Evolutionary conservation across 257 asterid genomes (phyloP).

Genomic region (Nicotiana paniculata): DNA sequence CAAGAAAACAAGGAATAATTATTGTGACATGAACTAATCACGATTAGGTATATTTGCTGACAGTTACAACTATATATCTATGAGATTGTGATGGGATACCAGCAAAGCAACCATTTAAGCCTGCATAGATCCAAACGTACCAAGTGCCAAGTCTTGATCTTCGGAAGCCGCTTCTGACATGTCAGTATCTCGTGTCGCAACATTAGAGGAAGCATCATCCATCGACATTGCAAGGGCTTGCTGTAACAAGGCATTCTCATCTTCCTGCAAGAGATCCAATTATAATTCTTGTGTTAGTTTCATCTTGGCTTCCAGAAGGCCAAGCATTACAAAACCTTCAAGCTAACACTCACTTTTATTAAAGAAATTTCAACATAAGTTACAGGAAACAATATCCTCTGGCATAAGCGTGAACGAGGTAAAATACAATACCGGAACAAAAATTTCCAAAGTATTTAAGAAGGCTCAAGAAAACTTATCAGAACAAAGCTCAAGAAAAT

Average conservation of each 20-base stretch:
- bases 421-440: background rate
- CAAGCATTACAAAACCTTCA: background rate
- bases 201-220: conserved; percentile 74
- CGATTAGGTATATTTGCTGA: background rate
- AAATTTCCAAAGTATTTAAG: background rate
- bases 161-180: conserved; percentile 94
- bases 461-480: background rate
- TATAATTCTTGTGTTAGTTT: conserved; percentile 8
- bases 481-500: conserved; percentile 10
- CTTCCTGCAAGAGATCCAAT: conserved; percentile 55
- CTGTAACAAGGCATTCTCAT: conserved; percentile 92
- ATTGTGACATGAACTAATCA: background rate
- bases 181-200: conserved; percentile 70
- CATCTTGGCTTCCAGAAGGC: background rate
- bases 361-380: background rate
- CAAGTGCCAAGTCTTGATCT: conserved; percentile 91
- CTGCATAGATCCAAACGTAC: conserved; percentile 26
- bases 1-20: background rate
- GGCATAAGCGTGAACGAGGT: background rate
- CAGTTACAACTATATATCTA: background rate
- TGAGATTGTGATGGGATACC: background rate
- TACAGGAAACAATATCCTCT: background rate
- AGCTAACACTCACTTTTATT: background rate
- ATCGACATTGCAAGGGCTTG: conserved; percentile 99
- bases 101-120: conserved; percentile 8